Evolutionary conservation across 78 protist species (phyloP), one percentile per base, ranked within the genome.

Genomic region (Tieghemostelium lacteum): DNA sequence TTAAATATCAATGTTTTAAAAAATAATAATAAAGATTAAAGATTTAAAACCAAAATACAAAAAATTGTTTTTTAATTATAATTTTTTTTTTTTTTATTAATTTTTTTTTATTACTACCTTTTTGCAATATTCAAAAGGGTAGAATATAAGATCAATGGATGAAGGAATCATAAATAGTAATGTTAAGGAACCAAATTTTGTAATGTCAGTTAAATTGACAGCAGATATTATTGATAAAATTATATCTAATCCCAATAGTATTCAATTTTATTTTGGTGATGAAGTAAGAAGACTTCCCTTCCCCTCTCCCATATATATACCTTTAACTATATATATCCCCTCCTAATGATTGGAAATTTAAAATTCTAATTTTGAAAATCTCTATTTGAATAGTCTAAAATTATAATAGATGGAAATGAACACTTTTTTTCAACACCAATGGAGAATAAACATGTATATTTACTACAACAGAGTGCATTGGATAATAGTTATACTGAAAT

Each of bases 161-260:
- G 73, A 65, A 33, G 73, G 73, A 65, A 52, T 65, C 6, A 33
- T 65, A 65, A n/a, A 22, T 36, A n/a, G 24, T 36, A 65, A 65
- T 65, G 52, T n/a, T n/a, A n/a, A 45, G 10, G 73, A 42, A 65
- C 26, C 20, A 33, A 29, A 36, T 36, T 69, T 69, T 45, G 60
- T 69, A 16, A 69, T 69, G 75, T 69, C 75, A 42, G 55, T 69
- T 12, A 69, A 69, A 49, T 45, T 69, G 45, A 29, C 55, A 45
- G 26, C 10, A 17, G 60, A 69, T 69, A 39, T 69, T 31, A 19
- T 69, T 17, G 60, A 69, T 14, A 45, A 39, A 69, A 69, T 69
- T 28, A 33, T 33, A 69, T 28, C 37, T 69, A 69, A 69, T 69
- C 33, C 55, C 14, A 50, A 69, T 29, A 37, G 26, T 29, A 42